These are phyloP conservation scores for Backusella sp. DNA, from an alignment of 192 early-diverging fungal species.

Conservation along the genomic window DNA sequence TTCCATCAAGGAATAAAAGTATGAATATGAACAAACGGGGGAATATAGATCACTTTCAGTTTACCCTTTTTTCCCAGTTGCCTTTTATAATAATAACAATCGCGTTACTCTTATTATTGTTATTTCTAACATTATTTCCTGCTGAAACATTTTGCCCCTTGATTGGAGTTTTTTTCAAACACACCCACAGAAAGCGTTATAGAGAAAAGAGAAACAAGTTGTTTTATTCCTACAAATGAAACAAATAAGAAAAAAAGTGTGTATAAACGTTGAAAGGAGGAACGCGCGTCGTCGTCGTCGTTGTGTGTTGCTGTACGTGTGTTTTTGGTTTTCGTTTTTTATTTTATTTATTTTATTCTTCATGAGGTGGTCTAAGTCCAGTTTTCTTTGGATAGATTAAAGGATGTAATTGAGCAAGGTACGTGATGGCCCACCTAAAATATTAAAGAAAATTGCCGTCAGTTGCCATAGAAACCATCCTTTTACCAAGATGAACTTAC, in stretches of 20 bases:
- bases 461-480: neutral
- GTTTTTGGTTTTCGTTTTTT: neutral
- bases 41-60: neutral
- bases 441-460: neutral
- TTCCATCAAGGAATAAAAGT: too few relatives aligned
- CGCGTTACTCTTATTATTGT: neutral
- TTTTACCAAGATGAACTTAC: constrained; percentile 41
- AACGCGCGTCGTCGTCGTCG: neutral
- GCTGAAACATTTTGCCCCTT: constrained; percentile 7
- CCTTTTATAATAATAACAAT: neutral
- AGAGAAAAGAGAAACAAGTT: neutral
- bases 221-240: neutral
- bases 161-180: neutral
- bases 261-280: neutral
- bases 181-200: neutral
- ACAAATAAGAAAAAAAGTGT: neutral
- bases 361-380: constrained; percentile 50
- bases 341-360: neutral
- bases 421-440: constrained; percentile 86
- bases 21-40: too few relatives aligned
- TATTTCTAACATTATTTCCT: neutral
- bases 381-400: constrained; percentile 73
- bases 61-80: neutral
- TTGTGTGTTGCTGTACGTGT: neutral
- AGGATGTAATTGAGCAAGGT: constrained; percentile 85